phyloP scores from a whole-genome alignment of 495 filamentous ascomycete genomes.

The Apiosordaria backusii region DNA sequence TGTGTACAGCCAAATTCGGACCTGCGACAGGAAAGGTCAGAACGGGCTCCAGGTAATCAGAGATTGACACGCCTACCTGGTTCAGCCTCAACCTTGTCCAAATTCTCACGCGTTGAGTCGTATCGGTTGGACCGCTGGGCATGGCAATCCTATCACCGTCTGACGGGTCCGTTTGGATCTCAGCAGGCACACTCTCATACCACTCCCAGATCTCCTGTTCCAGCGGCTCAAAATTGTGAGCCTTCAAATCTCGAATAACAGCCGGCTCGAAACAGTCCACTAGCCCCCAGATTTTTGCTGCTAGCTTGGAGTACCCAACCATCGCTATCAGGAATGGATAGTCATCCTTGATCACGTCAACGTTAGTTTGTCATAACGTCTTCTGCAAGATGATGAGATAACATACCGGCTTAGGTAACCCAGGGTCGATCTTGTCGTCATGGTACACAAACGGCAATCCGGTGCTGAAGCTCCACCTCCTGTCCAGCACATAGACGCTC shows the following conservation, averaged over 20 bases:
- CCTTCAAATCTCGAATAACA: slow-evolving; percentile 48
- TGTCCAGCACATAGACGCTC: slow-evolving; percentile 74
- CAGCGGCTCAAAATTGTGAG: slow-evolving; percentile 67
- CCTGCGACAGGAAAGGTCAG: slow-evolving; percentile 24
- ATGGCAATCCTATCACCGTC: slow-evolving; percentile 21
- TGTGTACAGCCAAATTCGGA: slow-evolving; percentile 77
- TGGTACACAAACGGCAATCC: slow-evolving; percentile 78
- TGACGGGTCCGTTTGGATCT: slow-evolving; percentile 27
- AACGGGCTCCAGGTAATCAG: background rate
- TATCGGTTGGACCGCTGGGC: slow-evolving; percentile 37
- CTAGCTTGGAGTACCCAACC: slow-evolving; percentile 72
- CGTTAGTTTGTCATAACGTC: background rate
- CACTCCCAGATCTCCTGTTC: slow-evolving; percentile 76
- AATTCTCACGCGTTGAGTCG: slow-evolving; percentile 55
- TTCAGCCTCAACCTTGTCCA: slow-evolving; percentile 69
- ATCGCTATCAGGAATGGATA: slow-evolving; percentile 72
- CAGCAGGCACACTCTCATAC: slow-evolving; percentile 53
- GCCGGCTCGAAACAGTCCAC: slow-evolving; percentile 55
- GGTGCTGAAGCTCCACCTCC: slow-evolving; percentile 77
- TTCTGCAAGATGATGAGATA: background rate
- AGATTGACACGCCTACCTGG: slow-evolving; percentile 40
- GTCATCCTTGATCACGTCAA: slow-evolving; percentile 52
- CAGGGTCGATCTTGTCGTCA: slow-evolving; percentile 79
- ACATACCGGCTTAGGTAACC: slow-evolving; percentile 71
- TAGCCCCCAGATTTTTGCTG: slow-evolving; percentile 73